Evolutionary conservation across 2,329 filamentous ascomycete species (phyloP), one percentile per base, ranked within the genome.

Genomic region (Arthrobotrys sinensis): DNA sequence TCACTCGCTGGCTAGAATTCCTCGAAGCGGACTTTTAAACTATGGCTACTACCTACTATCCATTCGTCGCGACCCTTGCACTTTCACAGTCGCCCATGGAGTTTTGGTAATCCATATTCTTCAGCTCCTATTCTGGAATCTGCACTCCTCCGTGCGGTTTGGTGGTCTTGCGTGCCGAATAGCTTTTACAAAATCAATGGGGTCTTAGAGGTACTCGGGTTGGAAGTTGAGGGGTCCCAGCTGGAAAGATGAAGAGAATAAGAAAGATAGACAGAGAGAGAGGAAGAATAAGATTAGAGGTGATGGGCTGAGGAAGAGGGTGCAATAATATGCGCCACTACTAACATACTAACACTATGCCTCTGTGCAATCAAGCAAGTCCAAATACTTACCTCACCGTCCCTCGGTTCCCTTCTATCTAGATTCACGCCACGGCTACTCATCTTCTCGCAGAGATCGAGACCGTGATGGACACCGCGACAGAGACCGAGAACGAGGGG

Each of bases 381-480:
- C 64, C 73, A 67, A 71, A 71, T 77, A 77, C 73, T 77, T 77
- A 77, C 73, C 73, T 77, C 73, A 71, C 46, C 46, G 73, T 55
- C 67, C 66, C 72, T 60, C 60, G 48, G 66, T 66, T 70, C 70
- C 67, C 40, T 71, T 69, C 60, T 45, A 60, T 77, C 46, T 77
- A 77, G 73, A 77, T 77, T 77, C 73, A 50, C 73, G 73, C 66
- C 73, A 77, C 66, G 73, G 73, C 34, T 77, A 77, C 40, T 77
- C 72, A 38, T 77, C 72, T 52, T 76, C 73, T 38, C 73, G 73
- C 43, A 71, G 73, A 62, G 73, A 77, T n/a, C 76, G 76, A 38
- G 76, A 79, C 57, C 76, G 76, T 36, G 76, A 79, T 36, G 62
- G 68, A 68, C 68, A 79, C 63, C 76, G 76, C 64, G 76, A 79